phyloP scores from a whole-genome alignment of 2,329 filamentous ascomycete species.

The Aspergillus novoparasiticus region DNA sequence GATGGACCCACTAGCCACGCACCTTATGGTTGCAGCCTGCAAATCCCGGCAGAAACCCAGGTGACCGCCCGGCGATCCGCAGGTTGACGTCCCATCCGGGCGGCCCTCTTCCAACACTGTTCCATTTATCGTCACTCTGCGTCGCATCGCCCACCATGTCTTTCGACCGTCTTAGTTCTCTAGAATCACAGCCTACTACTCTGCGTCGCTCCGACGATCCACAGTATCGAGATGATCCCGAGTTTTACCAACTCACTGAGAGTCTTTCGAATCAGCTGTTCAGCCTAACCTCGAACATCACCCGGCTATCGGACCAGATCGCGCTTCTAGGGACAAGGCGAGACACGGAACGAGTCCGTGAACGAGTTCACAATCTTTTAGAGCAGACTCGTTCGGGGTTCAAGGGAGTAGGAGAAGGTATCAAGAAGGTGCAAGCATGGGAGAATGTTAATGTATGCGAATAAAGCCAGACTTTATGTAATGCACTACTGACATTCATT shows the following conservation, averaged over 20 bases:
- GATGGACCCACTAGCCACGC: constrained; percentile 20
- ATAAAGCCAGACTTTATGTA: background rate
- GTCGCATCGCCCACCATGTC: constrained; percentile 64
- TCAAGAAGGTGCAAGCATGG: constrained; percentile 90
- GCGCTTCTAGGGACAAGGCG: constrained; percentile 83
- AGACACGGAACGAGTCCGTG: constrained; percentile 86
- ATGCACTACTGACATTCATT: constrained; percentile 15
- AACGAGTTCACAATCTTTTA: constrained; percentile 83
- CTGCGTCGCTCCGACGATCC: constrained; percentile 70
- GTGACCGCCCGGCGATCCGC: constrained; percentile 20
- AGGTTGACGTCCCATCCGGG: constrained; percentile 6
- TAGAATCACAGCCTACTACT: constrained; percentile 77
- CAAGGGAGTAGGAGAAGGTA: constrained; percentile 87
- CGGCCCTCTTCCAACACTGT: constrained; percentile 5
- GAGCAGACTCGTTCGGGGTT: constrained; percentile 86
- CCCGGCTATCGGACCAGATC: constrained; percentile 80
- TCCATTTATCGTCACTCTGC: constrained; percentile 8
- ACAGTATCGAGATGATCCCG: constrained; percentile 86
- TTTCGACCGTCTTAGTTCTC: constrained; percentile 80
- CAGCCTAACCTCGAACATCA: constrained; percentile 83
- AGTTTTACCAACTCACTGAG: constrained; percentile 81
- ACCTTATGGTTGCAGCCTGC: constrained; percentile 36
- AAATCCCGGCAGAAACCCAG: constrained; percentile 26
- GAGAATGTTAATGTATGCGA: constrained; percentile 73
- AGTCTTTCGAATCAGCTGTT: constrained; percentile 87